Base-by-base conservation (phyloP, 73 alveolate species). In the Tetrahymena malaccensis region DNA sequence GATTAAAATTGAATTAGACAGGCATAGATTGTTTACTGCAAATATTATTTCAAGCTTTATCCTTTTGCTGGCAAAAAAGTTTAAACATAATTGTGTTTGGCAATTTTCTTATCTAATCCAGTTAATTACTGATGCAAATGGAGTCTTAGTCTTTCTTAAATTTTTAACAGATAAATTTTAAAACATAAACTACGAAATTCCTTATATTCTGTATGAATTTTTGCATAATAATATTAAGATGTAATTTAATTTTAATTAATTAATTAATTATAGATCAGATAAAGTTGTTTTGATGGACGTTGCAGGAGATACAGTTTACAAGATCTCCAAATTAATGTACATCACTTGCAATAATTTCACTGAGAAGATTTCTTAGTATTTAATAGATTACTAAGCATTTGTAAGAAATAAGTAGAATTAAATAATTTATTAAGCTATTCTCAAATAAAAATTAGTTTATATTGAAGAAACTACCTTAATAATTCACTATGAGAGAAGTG, bases 81-180 rank as follows among this genome's bases (percentile, higher is more conserved):
- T 97, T 55, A 97, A 96, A 85, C 83, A 94, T 94, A 97, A 97
- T 94, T 96, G 97, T 94, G 93, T 96, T 3, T 95, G 97, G 40
- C 93, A 97, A 94, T 94, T 94, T 55, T 93, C 97, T 55, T 97
- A 97, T 35, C 85, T 97, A 37, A 94, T 97, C 33, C 85, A 97
- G 84, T 94, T 97, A 16, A 96, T 97, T 43, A 98, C 98, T 43
- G 99, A 97, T 97, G 99, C 99, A 17, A 97, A 97, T 96, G 99
- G 99, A 2, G 97, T 97, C 12, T 85, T 97, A 56, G 99, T 97
- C 1, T 96, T 97, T 33, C 96, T 97, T 35, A 97, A 97, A 84
- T 97, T 97, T 95, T 94, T 97, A 34, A 97, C 96, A 40, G 93
- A 97, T 93, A 97, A 97, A 55, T 97, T 97, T 35, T 44, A 96